Evolutionary conservation across 2,329 filamentous ascomycete species (phyloP).

Genomic region (Neophaeococcomyces aloes): DNA sequence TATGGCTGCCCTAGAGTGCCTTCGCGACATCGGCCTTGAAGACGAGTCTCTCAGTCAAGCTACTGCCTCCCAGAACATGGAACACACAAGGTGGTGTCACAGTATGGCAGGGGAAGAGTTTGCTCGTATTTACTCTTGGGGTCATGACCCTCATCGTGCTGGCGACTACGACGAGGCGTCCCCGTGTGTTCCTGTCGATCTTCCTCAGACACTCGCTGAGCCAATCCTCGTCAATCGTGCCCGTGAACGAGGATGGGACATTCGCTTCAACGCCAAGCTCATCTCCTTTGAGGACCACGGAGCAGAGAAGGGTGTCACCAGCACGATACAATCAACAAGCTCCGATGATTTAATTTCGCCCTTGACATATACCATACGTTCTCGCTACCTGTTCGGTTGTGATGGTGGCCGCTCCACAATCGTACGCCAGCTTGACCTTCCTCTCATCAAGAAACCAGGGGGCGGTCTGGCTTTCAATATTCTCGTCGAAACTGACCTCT

Average conservation of each 20-base stretch:
- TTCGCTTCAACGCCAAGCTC: conserved; percentile 32
- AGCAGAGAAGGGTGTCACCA: conserved; percentile 25
- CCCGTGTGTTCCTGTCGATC: conserved; percentile 34
- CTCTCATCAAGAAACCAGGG: conserved; percentile 36
- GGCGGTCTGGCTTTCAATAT: conserved; percentile 41
- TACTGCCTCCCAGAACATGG: conserved; percentile 28
- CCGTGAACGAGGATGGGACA: conserved; percentile 28
- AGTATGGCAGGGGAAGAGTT: conserved; percentile 37
- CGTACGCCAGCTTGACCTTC: conserved; percentile 37
- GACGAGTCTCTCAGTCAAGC: conserved; percentile 26
- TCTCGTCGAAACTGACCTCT: conserved; percentile 36
- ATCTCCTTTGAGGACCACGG: conserved; percentile 23
- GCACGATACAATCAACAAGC: conserved; percentile 29
- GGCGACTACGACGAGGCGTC: conserved; percentile 34
- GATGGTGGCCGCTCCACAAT: conserved; percentile 44
- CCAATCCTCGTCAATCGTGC: conserved; percentile 33
- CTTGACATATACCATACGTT: conserved; percentile 36
- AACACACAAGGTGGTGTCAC: conserved; percentile 36
- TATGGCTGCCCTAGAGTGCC: conserved; percentile 27
- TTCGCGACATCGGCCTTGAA: conserved; percentile 37
- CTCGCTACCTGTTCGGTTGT: conserved; percentile 50
- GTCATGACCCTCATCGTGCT: conserved; percentile 28
- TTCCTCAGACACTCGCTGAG: conserved; percentile 37
- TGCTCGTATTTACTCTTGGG: conserved; percentile 34
- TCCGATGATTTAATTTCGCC: conserved; percentile 16